Evolutionary conservation across 2,329 filamentous ascomycete species (phyloP), one percentile per base, ranked within the genome.

Genomic region (Xylaria digitata): DNA sequence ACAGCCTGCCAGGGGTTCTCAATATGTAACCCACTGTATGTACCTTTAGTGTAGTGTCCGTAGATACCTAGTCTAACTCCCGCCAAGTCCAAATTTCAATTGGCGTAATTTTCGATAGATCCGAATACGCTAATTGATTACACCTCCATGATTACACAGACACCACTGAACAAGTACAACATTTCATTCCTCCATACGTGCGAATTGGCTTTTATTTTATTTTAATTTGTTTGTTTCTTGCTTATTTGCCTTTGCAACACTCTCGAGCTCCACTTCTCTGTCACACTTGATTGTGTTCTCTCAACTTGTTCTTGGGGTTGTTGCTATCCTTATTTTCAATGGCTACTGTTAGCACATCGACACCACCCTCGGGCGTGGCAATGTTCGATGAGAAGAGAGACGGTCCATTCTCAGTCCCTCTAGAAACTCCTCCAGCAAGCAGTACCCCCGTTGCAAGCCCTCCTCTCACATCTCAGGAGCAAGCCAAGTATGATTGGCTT

Each of bases 401-500:
- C 32, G 71, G 72, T 42, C 66, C 74, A 32, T 65, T 82, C 49
- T 82, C 82, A 74, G 89, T 85, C 49, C 90, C 90, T 40, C 84
- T 92, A 69, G 78, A 80, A n/a, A 76, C 79, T 8, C 90, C 90
- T 1, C 79, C 85, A 1, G 80, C 90, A 1, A 81, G 82, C 42
- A 86, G 86, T 77, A 87, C 86, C 65, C 88, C 91, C 2, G 77
- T 82, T 13, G 77, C 87, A 6, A 83, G 84, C 9, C 79, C 87
- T 6, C 79, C 85, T 65, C 86, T 97, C 73, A 94, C 90, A 11
- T 76, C 86, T 9, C 93, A 97, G 42, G 92, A 98, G 80, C 81
- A 92, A 76, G 78, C 85, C 71, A 97, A 97, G 82, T 98, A 97
- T 82, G 87, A 90, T 49, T 83, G 88, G 70, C 85, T 98, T 57